Percentiles rank a stretch among this genome's conserved stretches.
These are phyloP conservation scores for Trichoderma gracile DNA, from an alignment of 2,329 filamentous ascomycete genomes.

Conservation along the genomic window DNA sequence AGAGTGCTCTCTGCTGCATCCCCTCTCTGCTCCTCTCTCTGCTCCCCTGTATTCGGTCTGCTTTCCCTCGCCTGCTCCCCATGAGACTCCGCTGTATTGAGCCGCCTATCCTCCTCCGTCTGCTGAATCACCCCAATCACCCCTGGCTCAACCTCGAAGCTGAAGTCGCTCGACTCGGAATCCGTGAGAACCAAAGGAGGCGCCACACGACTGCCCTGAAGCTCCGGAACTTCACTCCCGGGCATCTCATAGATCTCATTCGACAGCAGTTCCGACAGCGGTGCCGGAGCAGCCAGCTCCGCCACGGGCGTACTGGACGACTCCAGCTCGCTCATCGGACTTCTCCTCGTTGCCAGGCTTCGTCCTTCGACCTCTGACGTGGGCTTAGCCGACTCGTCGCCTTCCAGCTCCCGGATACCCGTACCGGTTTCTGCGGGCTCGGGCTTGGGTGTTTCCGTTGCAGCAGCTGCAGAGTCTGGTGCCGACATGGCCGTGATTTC, in stretches of 20 bases:
- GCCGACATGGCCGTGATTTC: neutral
- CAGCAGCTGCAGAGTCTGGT: neutral
- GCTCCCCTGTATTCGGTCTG: neutral
- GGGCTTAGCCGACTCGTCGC: neutral
- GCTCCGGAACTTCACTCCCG: slow-evolving; percentile 26
- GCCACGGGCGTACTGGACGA: neutral
- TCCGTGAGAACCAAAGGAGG: neutral
- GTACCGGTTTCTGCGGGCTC: neutral
- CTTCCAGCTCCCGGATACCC: slow-evolving; percentile 12
- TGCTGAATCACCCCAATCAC: neutral
- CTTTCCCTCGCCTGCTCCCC: neutral
- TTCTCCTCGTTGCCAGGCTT: slow-evolving; percentile 8
- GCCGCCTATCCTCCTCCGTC: neutral
- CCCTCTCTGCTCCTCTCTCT: neutral
- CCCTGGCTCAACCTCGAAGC: neutral
- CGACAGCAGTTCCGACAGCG: slow-evolving; percentile 23
- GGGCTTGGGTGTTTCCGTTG: neutral
- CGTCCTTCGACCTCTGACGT: slow-evolving; percentile 14
- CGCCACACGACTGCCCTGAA: slow-evolving; percentile 12
- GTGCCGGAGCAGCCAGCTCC: slow-evolving; percentile 7
- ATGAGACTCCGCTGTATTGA: neutral
- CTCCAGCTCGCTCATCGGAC: slow-evolving; percentile 17
- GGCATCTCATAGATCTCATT: slow-evolving; percentile 27
- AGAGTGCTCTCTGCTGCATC: neutral
- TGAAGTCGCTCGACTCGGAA: slow-evolving; percentile 19